Percentiles rank a stretch among this genome's conserved stretches.
These are phyloP conservation scores for Eucalyptus cloeziana DNA, from an alignment of 345 rosid species.

Conservation along the genomic window DNA sequence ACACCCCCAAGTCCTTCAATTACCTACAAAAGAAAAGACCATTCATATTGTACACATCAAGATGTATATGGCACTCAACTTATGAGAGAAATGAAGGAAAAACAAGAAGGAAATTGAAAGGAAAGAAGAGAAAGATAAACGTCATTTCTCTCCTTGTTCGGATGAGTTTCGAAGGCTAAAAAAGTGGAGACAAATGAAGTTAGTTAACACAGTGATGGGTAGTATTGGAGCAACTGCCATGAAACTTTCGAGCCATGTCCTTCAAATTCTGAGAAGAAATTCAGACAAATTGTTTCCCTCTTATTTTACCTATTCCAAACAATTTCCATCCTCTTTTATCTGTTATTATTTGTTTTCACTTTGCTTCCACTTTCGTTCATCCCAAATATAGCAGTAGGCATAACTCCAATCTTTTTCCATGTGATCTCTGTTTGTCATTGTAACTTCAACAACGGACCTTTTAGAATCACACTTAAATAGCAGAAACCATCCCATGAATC, in stretches of 20 bases:
- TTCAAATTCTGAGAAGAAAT: neutral
- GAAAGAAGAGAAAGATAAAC: neutral
- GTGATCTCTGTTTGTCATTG: neutral
- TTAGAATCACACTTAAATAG: neutral
- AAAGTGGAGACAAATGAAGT: neutral
- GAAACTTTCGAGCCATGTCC: neutral
- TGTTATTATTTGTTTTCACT: neutral
- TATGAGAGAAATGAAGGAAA: neutral
- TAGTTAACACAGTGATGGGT: neutral
- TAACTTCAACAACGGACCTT: neutral
- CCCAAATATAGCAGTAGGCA: neutral
- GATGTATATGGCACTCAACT: neutral
- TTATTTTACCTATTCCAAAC: neutral
- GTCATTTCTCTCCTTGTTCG: neutral
- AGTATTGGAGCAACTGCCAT: neutral
- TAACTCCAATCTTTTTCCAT: neutral
- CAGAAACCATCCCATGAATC: neutral
- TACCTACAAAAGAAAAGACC: constrained; percentile 17
- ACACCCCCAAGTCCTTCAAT: constrained; percentile 64
- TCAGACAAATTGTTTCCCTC: neutral
- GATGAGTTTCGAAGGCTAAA: neutral
- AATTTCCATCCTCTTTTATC: neutral
- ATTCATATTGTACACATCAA: neutral
- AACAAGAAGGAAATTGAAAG: neutral
- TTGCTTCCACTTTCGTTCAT: neutral